A percentile compares a stretch with the other conserved stretches of the same genome.
These are phyloP conservation scores for Bondarzewia mesenterica DNA, from an alignment of 1,284 basidiomycete species.

Conservation along the genomic window DNA sequence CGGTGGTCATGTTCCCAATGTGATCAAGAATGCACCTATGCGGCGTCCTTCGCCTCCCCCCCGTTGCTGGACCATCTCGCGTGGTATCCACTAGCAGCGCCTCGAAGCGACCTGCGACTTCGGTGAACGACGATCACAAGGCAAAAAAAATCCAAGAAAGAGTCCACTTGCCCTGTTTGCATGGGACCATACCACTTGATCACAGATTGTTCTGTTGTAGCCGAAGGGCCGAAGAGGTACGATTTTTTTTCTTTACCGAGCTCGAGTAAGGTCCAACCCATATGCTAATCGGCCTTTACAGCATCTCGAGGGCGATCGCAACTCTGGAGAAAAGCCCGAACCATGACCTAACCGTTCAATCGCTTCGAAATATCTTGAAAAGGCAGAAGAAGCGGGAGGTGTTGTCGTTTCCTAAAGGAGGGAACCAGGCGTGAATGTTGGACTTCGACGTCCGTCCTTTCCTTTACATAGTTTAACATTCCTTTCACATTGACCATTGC, in stretches of 20 bases:
- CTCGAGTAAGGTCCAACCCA: neutral
- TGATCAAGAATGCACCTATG: neutral
- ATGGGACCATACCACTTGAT: constrained; percentile 33
- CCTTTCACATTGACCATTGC: too few relatives aligned
- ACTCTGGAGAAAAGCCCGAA: constrained; percentile 36
- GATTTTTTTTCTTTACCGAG: constrained; percentile 6
- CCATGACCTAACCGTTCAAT: constrained; percentile 27
- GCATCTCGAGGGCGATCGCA: constrained; percentile 39
- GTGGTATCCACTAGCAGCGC: constrained; percentile 6
- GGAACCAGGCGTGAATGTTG: too few relatives aligned
- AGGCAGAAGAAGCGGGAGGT: constrained; percentile 28
- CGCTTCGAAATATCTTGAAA: constrained; percentile 35
- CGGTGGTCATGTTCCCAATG: neutral
- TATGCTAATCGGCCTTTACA: constrained; percentile 16
- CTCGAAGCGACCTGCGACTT: constrained; percentile 31
- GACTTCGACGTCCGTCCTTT: too few relatives aligned
- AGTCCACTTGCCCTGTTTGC: constrained; percentile 38
- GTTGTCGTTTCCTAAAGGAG: too few relatives aligned
- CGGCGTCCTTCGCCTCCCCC: neutral
- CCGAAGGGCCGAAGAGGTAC: constrained; percentile 43
- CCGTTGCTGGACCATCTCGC: neutral
- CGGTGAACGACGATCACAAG: constrained; percentile 24
- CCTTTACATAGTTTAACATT: too few relatives aligned
- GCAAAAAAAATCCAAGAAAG: constrained; percentile 23
- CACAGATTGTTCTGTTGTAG: constrained; percentile 45